Conservation (phyloP, 169 alveolate genomes). For the Plasmodium relictum region DNA sequence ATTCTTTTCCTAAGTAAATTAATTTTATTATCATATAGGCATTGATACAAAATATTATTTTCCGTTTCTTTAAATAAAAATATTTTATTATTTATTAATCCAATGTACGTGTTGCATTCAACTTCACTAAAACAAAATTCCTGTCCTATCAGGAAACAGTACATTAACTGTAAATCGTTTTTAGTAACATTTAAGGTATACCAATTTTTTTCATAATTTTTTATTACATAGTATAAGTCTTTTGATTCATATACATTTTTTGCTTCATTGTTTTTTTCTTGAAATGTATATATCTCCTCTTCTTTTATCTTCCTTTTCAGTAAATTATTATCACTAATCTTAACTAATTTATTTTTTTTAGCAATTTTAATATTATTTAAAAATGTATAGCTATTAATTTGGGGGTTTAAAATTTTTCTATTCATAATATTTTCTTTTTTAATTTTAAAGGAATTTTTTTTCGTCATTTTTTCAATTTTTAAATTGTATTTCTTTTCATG, state of each 20-base stretch:
- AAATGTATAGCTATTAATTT: too few relatives aligned
- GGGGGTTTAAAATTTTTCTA: too few relatives aligned
- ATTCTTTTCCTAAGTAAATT: background rate
- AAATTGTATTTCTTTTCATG: too few relatives aligned
- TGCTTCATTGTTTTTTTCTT: background rate
- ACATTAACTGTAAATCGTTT: conserved; percentile 61
- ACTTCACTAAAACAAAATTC: conserved; percentile 68
- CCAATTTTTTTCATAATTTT: conserved; percentile 51
- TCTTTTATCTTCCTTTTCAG: background rate
- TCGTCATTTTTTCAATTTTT: too few relatives aligned
- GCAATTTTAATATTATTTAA: background rate
- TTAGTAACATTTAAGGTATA: conserved; percentile 8
- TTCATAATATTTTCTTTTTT: too few relatives aligned
- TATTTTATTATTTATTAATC: conserved; percentile 52
- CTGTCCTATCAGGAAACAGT: conserved; percentile 68
- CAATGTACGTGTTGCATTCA: conserved; percentile 22
- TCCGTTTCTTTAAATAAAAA: conserved; percentile 63
- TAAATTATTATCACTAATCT: background rate
- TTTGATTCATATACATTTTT: background rate
- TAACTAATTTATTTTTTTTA: background rate
- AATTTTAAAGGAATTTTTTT: too few relatives aligned
- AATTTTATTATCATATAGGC: conserved; percentile 14
- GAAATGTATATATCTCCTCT: background rate
- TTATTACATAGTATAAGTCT: conserved; percentile 6
- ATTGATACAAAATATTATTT: conserved; percentile 32